Evolutionary conservation across 768 basidiomycete species (phyloP), one percentile per base, ranked within the genome.

Genomic region (Lentinula lateritia): DNA sequence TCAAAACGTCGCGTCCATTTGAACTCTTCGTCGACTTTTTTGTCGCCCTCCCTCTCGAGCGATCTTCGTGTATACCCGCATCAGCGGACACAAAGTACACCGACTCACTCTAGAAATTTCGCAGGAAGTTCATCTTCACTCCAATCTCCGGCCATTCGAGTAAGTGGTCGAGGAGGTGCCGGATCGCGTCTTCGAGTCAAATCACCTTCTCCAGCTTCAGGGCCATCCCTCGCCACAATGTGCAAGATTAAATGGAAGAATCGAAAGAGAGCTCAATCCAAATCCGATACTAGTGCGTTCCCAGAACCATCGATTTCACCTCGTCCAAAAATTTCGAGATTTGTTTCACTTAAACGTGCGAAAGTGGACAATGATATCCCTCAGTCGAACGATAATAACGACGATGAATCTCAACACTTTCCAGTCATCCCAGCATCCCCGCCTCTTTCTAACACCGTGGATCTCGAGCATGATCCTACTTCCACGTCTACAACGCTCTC

Each of bases 111-210:
- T 32, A 5, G 18, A 43, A 6, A 32, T 28, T 46, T 8, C 2
- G 23, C 20, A 13, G 8, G 10, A 28, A 42, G 13, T 28, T 28
- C 38, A 36, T 50, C 45, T 18, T 38, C 43, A 36, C 35, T 8
- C 18, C 18, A 23, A 13, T 18, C 50, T 18, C 20, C 41, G 28
- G 9, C 32, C 1, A 16, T 59, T 18, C 58, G 45, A 59, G 58
- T 59, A 6, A 58, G 15, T 23, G 56, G 56, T 43, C 45, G 45
- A 48, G 46, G 58, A 48, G 58, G 58, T 34, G 58, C 46, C 18
- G 58, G 45, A 48, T 59, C 58, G 7, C 58, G 58, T 35, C 45
- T 45, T 20, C 34, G 46, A 36, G n/a, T n/a, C 8, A 45, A 9
- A 18, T 13, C 43, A 15, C 23, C 20, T 28, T 34, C 58, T 34